These are phyloP conservation scores for Boletus barrowsii DNA, from an alignment of 768 basidiomycete species.

Conservation along the genomic window DNA sequence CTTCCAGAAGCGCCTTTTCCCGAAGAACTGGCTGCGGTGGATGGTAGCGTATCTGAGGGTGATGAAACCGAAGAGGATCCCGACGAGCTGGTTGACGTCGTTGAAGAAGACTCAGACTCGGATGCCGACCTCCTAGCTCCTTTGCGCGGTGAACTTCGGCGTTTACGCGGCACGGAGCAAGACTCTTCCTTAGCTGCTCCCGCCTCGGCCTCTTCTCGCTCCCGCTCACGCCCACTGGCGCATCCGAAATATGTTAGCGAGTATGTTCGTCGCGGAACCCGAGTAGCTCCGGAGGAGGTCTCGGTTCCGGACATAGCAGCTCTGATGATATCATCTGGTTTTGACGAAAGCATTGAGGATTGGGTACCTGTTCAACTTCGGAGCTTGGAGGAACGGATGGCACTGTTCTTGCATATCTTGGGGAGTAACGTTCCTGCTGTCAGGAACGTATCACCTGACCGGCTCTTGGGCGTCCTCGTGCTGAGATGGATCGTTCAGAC, in stretches of 20 bases:
- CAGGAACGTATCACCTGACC: conserved; percentile 42
- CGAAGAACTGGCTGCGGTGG: conserved; percentile 7
- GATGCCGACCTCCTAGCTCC: conserved; percentile 61
- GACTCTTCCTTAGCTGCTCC: conserved; percentile 20
- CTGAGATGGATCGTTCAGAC: conserved; percentile 60
- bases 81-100: conserved; percentile 67
- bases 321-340: conserved; percentile 41
- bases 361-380: conserved; percentile 47
- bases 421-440: conserved; percentile 52
- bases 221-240: conserved; percentile 17
- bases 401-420: conserved; percentile 53
- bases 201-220: conserved; percentile 35
- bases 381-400: conserved; percentile 48
- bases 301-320: conserved; percentile 46
- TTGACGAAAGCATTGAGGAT: conserved; percentile 21
- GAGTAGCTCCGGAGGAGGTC: conserved; percentile 60
- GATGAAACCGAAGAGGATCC: conserved; percentile 46
- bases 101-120: conserved; percentile 52
- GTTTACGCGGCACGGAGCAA: conserved; percentile 47
- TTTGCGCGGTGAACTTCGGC: conserved; percentile 62
- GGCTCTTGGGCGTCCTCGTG: conserved; percentile 51
- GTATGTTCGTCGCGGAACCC: conserved; percentile 66
- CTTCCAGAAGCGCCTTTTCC: conserved; percentile 37
- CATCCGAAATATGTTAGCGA: conserved; percentile 41
- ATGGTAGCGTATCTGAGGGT: conserved; percentile 21